Conservation (phyloP, 306 rosid genomes). For the Vigna unguiculata region DNA sequence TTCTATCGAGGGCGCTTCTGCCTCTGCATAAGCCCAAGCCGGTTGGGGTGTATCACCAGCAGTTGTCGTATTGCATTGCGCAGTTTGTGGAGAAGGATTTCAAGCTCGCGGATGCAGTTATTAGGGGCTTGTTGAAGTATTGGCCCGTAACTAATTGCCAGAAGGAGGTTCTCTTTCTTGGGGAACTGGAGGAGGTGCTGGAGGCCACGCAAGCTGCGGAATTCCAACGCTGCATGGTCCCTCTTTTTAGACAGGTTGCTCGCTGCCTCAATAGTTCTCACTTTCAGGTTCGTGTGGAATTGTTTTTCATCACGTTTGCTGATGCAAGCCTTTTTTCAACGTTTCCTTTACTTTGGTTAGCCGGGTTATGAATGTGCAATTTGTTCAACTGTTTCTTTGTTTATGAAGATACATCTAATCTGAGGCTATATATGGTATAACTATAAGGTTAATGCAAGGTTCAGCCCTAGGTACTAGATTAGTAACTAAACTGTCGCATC, state of each 20-base stretch:
- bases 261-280: slow-evolving; percentile 91
- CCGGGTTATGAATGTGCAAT: slow-evolving; percentile 11
- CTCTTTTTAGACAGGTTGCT: slow-evolving; percentile 87
- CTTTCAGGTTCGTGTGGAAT: slow-evolving; percentile 77
- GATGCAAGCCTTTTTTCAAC: not conserved
- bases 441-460: slow-evolving; percentile 15
- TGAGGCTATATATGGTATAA: not conserved
- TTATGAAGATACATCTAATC: slow-evolving; percentile 3
- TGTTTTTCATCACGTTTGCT: slow-evolving; percentile 17
- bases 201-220: slow-evolving; percentile 95
- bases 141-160: slow-evolving; percentile 94
- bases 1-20: slow-evolving; percentile 88
- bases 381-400: slow-evolving; percentile 38
- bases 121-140: slow-evolving; percentile 88
- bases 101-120: slow-evolving; percentile 89
- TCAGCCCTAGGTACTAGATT: slow-evolving; percentile 28
- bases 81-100: slow-evolving; percentile 97
- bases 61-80: slow-evolving; percentile 86
- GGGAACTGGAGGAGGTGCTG: slow-evolving; percentile 96
- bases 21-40: slow-evolving; percentile 97
- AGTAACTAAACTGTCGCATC: slow-evolving; percentile 16
- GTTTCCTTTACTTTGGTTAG: slow-evolving; percentile 11
- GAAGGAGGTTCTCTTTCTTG: slow-evolving; percentile 94
- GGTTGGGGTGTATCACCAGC: slow-evolving; percentile 76
- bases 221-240: slow-evolving; percentile 95